Percentiles rank a stretch among this genome's conserved stretches.
These are phyloP conservation scores for Tetracentron sinense DNA, from an alignment of 164 flowering plant genomes.

Conservation along the genomic window DNA sequence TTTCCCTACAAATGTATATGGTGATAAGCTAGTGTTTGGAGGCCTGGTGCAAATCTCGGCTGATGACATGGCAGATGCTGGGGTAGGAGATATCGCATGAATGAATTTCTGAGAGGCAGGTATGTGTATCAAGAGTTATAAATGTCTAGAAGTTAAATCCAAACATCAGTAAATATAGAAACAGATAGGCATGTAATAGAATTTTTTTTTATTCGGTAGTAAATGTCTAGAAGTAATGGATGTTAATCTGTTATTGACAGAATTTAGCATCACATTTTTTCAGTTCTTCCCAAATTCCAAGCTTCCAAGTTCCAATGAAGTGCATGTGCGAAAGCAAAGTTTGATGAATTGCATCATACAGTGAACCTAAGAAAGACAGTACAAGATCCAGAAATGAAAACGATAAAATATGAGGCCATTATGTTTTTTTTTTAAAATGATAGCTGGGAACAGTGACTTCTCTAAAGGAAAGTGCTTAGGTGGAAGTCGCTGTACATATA, in stretches of 20 bases:
- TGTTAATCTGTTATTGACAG: neutral
- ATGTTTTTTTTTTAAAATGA: no score
- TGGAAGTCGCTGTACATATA: no score
- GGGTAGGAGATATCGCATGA: slow-evolving; percentile 96
- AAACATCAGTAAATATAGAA: slow-evolving; percentile 17
- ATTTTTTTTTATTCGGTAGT: no score
- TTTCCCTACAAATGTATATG: slow-evolving; percentile 40
- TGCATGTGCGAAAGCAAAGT: neutral
- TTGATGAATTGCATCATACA: neutral
- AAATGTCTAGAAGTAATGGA: neutral
- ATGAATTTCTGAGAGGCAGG: slow-evolving; percentile 78
- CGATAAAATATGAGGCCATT: no score
- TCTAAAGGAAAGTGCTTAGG: no score
- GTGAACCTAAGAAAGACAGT: neutral
- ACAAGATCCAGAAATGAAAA: neutral
- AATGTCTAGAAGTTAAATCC: slow-evolving; percentile 12
- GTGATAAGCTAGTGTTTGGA: slow-evolving; percentile 69
- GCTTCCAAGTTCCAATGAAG: no score
- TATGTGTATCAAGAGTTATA: slow-evolving; percentile 17
- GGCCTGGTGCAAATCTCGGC: slow-evolving; percentile 63
- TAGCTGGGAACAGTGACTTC: no score
- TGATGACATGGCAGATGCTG: slow-evolving; percentile 76
- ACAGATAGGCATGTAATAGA: no score
- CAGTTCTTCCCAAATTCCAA: neutral
- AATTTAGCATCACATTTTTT: neutral